Evolutionary conservation across 805 yeast species (phyloP).

Genomic region (Lipomyces lipofer): DNA sequence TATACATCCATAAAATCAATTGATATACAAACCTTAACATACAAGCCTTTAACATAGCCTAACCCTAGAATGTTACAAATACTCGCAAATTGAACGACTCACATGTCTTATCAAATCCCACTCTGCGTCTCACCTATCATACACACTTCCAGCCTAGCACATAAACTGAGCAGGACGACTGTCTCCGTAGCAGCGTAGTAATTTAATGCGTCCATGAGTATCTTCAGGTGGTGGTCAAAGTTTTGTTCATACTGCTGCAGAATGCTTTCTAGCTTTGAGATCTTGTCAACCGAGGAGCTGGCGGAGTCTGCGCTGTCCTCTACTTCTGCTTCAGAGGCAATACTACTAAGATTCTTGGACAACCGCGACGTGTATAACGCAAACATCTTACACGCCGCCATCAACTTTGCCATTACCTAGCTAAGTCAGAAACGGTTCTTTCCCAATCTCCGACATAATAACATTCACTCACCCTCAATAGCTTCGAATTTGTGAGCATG

Average conservation of each 20-base stretch:
- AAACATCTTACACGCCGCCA: constrained; percentile 44
- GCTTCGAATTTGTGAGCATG: constrained; percentile 58
- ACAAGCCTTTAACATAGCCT: too few relatives aligned
- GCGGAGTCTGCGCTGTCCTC: constrained; percentile 47
- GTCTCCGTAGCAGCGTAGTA: constrained; percentile 49
- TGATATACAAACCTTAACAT: too few relatives aligned
- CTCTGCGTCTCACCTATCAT: neutral
- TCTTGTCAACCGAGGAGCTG: constrained; percentile 35
- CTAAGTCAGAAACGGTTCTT: too few relatives aligned
- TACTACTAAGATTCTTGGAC: constrained; percentile 54
- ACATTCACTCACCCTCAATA: constrained; percentile 44
- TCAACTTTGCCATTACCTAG: constrained; percentile 31
- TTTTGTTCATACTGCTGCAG: constrained; percentile 39
- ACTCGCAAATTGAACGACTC: too few relatives aligned
- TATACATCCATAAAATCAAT: too few relatives aligned
- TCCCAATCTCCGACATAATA: too few relatives aligned
- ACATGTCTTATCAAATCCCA: neutral
- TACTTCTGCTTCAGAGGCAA: constrained; percentile 40
- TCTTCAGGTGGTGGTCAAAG: constrained; percentile 47
- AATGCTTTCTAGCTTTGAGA: constrained; percentile 35
- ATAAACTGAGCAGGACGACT: constrained; percentile 45
- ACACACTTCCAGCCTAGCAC: constrained; percentile 42
- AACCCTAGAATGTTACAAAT: too few relatives aligned
- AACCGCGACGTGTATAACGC: constrained; percentile 53
- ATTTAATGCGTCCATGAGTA: constrained; percentile 46